Base-by-base conservation (phyloP, 2,329 filamentous ascomycete species). In the Stagonosporopsis vannaccii region DNA sequence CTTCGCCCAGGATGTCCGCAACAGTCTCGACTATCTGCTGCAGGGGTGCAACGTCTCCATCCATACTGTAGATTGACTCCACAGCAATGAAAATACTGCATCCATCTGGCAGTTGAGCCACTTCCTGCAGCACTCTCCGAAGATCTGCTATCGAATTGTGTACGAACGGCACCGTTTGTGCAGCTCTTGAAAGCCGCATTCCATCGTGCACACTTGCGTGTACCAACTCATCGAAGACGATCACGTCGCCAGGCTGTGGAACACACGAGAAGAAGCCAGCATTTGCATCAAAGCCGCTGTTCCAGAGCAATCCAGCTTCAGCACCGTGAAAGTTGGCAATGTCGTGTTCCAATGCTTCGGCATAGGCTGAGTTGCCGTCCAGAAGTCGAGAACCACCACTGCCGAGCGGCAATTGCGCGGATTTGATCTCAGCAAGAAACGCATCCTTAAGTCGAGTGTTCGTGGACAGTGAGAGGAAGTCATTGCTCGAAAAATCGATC, bases 181-280 rank as follows among this genome's bases (percentile, higher is more conserved):
- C 74, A 0, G 86, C 87, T 1, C 88, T 81, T 6, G 86, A 87
- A 19, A 88, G 65, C 17, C 82, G 81, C 87, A 93, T 91, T 0
- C 65, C 91, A 70, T 93, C 90, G 56, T 92, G 90, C 1, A 88
- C 85, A 63, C 89, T 92, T 0, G 91, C 91, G 66, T 95, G 91
- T 13, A 94, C 86, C 28, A 89, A 79, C 69, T 89, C 89, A 66
- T 0, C 91, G 64, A 94, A 89, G 0, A 95, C 71, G 20, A 95
- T 80, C 1, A 70, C 59, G 62, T 82, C 80, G 5, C 76, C 78
- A 1, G 64, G 64, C 57, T 82, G 80, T 17, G 80, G 80, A n/a
- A 82, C 66, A 44, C 75, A 78, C 0, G 78, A 76, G 61, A 81
- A 82, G 32, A 83, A 67, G 0, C 78, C 79, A 2, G 75, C 74